Conservation (phyloP, 1,139 yeast genomes). For the Taiozyma sp. region DNA sequence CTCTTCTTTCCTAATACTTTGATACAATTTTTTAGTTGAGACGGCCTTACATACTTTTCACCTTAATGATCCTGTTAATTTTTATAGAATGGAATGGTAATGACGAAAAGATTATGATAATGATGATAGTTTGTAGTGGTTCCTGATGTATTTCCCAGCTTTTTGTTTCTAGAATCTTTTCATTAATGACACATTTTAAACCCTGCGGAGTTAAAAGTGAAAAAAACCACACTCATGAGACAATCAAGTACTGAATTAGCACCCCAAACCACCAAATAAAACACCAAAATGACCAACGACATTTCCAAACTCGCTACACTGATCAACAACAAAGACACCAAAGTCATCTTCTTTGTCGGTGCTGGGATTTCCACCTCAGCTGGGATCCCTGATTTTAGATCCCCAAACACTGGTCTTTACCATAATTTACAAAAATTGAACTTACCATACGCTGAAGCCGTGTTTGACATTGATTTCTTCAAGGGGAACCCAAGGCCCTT, state of each 20-base stretch:
- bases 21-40: background rate
- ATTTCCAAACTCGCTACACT: conserved; percentile 2
- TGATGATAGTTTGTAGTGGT: background rate
- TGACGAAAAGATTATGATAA: background rate
- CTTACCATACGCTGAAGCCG: conserved; percentile 92
- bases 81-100: background rate
- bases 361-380: conserved; percentile 93
- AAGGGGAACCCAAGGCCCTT: conserved; percentile 73
- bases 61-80: background rate
- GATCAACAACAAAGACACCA: conserved; percentile 21
- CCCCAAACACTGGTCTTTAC: conserved; percentile 88
- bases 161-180: too few relatives aligned
- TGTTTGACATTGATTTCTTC: conserved; percentile 84
- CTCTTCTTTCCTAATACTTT: background rate
- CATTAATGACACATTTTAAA: too few relatives aligned
- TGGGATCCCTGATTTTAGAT: conserved; percentile 92
- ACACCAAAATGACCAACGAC: background rate
- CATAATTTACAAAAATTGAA: conserved; percentile 69
- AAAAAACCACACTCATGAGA: too few relatives aligned
- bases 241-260: too few relatives aligned
- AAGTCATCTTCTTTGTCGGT: conserved; percentile 50
- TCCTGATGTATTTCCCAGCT: background rate
- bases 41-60: background rate
- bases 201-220: too few relatives aligned
- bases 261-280: too few relatives aligned